Evolutionary conservation across 1,284 basidiomycete species (phyloP), one percentile per base, ranked within the genome.

Genomic region (Papiliotrema nemorosa): DNA sequence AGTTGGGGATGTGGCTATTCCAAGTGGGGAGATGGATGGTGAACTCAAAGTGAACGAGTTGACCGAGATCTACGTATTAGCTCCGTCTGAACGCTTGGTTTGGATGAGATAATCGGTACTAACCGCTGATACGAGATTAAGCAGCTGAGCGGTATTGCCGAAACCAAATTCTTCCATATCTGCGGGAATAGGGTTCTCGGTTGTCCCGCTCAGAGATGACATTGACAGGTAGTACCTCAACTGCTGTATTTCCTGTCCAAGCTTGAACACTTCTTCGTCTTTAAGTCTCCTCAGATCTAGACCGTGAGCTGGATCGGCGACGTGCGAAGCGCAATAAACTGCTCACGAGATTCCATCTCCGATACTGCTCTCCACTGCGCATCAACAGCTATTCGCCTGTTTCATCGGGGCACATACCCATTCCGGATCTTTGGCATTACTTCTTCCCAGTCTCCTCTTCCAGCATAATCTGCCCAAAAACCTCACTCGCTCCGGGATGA

Each of bases 1-100:
- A 0, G 82, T 61, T 0, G 91, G 90, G 0, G 88, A 87, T 24
- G 93, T 79, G 26, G 84, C 82, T 2, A 86, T 83, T 14, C 93
- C 93, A 38, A 97, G 78, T 0, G 89, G 85, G 1, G 82, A 80
- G 9, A 94, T 76, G 3, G 85, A 79, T 0, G 87, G 83, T 0
- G 85, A 82, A 0, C 88, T 84, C 12, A 94, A 77, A 0, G 90
- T 86, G 67, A 96, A 89, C 0, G 91, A 86, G 68, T 97, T 97
- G 4, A 87, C 86, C 7, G 82, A 80, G 67, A 94, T 90, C 88
- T 94, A 60, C 25, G 14, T 22, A 20, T 55, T 41, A 55, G 53
- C 27, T 31, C 21, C 21, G 42, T 20, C 26, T 35, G 25, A 16
- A 25, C 6, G 10, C 10, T n/a, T n/a, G 25, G 45, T 22, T 44